phyloP scores from a whole-genome alignment of 768 basidiomycete genomes.

The Cytidiella melzeri region DNA sequence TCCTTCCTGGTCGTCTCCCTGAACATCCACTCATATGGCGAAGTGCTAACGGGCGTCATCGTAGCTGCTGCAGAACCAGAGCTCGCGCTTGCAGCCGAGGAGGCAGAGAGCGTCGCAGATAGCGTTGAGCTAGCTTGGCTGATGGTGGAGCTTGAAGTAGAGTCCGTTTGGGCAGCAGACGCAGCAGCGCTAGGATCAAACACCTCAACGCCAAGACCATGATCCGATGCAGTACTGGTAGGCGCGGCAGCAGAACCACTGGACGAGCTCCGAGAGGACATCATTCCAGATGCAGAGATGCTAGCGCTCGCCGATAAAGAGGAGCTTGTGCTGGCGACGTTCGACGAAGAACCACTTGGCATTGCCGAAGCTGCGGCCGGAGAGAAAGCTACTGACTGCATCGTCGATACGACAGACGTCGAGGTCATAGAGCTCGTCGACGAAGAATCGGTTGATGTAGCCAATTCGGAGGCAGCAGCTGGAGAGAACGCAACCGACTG shows the following conservation, averaged over 20 bases:
- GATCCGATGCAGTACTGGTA: conserved; percentile 4
- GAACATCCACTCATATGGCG: conserved; percentile 36
- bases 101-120: neutral
- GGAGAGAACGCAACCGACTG: conserved; percentile 1
- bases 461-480: neutral
- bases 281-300: conserved; percentile 22
- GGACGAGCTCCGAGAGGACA: conserved; percentile 1
- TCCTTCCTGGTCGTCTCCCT: conserved; percentile 10
- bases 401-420: neutral
- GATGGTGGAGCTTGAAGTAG: neutral
- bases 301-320: conserved; percentile 1
- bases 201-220: conserved; percentile 9
- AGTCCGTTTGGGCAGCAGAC: conserved; percentile 1
- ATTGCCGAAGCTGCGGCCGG: neutral
- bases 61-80: neutral
- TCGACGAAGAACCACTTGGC: neutral
- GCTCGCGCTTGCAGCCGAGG: conserved; percentile 1
- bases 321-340: neutral
- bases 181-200: conserved; percentile 9
- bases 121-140: conserved; percentile 4
- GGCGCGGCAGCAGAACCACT: conserved; percentile 3
- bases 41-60: conserved; percentile 26
- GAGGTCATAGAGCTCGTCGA: neutral
- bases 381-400: neutral
- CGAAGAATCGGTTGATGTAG: neutral